Percentiles rank a stretch among this genome's conserved stretches.
These are phyloP conservation scores for Fusarium avenaceum DNA, from an alignment of 2,329 filamentous ascomycete species.

Conservation along the genomic window DNA sequence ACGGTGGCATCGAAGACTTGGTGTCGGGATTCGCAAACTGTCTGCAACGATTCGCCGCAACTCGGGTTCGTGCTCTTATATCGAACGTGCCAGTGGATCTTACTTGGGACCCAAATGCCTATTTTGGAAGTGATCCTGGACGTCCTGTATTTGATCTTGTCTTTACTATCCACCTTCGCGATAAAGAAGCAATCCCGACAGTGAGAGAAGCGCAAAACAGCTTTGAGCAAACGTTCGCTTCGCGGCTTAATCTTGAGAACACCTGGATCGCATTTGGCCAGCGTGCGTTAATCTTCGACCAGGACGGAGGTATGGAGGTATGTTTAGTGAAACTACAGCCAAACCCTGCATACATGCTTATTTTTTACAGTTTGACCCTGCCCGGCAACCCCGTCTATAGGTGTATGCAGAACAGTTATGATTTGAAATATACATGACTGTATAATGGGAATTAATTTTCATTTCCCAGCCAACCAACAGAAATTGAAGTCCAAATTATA, in stretches of 20 bases:
- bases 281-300: neutral
- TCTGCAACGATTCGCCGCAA: neutral
- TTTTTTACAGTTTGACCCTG: no score
- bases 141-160: neutral
- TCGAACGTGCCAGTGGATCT: neutral
- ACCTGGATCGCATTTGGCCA: constrained; percentile 4
- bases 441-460: no score
- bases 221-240: neutral
- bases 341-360: no score
- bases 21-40: neutral
- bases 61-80: neutral
- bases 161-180: neutral
- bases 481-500: no score
- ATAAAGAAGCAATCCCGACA: neutral
- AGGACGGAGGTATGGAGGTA: neutral
- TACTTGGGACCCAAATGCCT: neutral
- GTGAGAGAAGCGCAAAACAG: constrained; percentile 1
- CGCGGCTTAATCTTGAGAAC: neutral
- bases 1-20: fast-evolving
- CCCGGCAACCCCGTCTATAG: no score
- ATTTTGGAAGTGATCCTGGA: neutral
- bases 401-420: no score
- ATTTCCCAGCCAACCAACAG: no score
- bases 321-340: neutral
- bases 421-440: no score